These are phyloP conservation scores for Talaromyces sp. DNA, from an alignment of 2,329 filamentous ascomycete genomes.

Conservation along the genomic window DNA sequence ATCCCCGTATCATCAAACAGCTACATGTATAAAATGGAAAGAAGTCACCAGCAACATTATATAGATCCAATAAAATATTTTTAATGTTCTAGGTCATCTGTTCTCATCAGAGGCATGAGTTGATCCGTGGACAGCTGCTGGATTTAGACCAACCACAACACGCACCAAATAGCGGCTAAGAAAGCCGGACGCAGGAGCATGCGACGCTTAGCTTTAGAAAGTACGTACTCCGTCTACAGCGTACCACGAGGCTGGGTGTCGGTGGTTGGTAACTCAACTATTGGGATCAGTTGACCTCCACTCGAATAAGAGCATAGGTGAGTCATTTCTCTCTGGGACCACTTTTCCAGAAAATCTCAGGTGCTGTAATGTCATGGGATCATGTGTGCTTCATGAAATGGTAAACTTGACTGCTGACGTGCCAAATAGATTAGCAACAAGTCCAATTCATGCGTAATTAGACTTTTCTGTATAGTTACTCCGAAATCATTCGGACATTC, in stretches of 20 bases:
- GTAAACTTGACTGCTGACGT: not conserved
- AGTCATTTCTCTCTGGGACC: no score
- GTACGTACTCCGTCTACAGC: not conserved
- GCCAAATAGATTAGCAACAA: not conserved
- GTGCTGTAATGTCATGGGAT: no score
- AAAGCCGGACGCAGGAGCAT: not conserved
- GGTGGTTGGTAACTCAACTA: not conserved
- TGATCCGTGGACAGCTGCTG: not conserved
- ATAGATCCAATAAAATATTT: no score
- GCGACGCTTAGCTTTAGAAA: not conserved
- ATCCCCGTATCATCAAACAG: no score
- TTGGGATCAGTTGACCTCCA: no score
- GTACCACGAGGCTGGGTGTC: not conserved
- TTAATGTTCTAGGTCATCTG: no score
- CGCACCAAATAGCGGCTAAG: not conserved
- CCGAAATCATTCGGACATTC: not conserved
- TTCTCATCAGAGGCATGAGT: no score
- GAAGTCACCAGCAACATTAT: no score
- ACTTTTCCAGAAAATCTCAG: no score
- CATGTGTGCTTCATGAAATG: no score
- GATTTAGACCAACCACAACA: not conserved
- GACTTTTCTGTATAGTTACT: not conserved
- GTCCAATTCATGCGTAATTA: not conserved
- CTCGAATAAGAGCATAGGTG: no score
- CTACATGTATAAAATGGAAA: no score